Percentiles rank a stretch among this genome's conserved stretches.
These are phyloP conservation scores for Lasiosphaeris hirsuta DNA, from an alignment of 495 filamentous ascomycete species.

Conservation along the genomic window DNA sequence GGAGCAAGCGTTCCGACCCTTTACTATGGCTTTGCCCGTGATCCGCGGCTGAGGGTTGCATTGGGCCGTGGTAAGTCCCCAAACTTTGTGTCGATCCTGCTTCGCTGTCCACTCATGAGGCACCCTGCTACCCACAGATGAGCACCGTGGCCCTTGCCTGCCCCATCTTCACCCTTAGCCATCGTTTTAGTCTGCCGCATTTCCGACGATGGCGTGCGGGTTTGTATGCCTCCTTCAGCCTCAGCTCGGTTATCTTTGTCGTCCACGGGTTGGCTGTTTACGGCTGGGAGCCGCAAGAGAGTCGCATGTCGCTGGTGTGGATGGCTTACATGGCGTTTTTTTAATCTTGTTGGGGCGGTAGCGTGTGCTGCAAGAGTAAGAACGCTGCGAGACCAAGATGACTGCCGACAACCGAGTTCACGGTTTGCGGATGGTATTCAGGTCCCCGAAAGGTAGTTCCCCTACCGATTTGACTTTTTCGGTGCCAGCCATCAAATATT, in stretches of 20 bases:
- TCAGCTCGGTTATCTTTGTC: neutral
- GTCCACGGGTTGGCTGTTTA: neutral
- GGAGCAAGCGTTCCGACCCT: conserved; percentile 70
- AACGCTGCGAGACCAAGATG: too few relatives aligned
- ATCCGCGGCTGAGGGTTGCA: conserved; percentile 57
- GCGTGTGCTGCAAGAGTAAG: too few relatives aligned
- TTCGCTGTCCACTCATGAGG: conserved; percentile 40
- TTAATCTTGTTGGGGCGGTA: neutral
- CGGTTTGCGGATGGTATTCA: too few relatives aligned
- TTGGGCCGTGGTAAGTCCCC: conserved; percentile 59
- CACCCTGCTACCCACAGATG: conserved; percentile 24
- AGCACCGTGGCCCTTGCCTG: conserved; percentile 62
- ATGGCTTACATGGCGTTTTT: conserved; percentile 1
- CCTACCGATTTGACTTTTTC: too few relatives aligned
- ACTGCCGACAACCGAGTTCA: too few relatives aligned
- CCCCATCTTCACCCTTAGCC: conserved; percentile 57
- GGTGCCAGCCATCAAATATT: too few relatives aligned
- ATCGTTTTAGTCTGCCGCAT: conserved; percentile 64
- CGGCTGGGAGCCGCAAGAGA: neutral
- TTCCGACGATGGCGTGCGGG: conserved; percentile 70
- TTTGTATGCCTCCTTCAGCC: conserved; percentile 66
- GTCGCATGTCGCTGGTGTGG: neutral
- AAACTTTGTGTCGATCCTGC: neutral
- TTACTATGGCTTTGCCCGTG: conserved; percentile 70
- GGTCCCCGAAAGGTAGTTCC: too few relatives aligned